Evolutionary conservation across 306 rosid species (phyloP).

Genomic region (Luffa acutangula): DNA sequence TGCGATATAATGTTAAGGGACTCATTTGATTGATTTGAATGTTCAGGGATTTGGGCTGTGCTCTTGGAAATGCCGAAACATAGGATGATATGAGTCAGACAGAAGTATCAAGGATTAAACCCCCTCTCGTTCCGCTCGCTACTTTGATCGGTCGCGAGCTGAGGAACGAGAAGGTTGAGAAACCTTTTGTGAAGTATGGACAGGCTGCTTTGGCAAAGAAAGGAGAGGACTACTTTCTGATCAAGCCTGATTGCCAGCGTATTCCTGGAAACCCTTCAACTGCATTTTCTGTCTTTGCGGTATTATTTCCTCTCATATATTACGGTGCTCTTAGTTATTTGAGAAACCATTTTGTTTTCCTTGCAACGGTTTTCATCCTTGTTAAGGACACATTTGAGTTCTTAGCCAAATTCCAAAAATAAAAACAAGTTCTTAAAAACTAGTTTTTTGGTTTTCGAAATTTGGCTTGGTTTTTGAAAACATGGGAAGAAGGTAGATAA

Average conservation of each 20-base stretch:
- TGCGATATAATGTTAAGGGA: not conserved
- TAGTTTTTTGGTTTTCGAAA: too few species aligned
- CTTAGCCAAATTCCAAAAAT: too few species aligned
- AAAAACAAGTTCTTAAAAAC: too few species aligned
- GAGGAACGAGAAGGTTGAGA: conserved; percentile 60
- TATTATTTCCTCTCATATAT: conserved; percentile 20
- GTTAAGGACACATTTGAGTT: too few species aligned
- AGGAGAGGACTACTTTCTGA: conserved; percentile 92
- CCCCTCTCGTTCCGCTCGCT: conserved; percentile 72
- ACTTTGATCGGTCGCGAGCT: conserved; percentile 93
- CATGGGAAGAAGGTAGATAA: too few species aligned
- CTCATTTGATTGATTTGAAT: conserved; percentile 1
- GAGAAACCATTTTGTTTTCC: not conserved
- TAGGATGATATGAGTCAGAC: conserved; percentile 59
- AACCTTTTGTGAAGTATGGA: conserved; percentile 79
- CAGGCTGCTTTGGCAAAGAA: conserved; percentile 98
- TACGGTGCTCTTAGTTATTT: not conserved
- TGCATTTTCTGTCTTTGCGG: conserved; percentile 86
- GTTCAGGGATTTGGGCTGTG: conserved; percentile 17
- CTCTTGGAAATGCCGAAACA: conserved; percentile 28
- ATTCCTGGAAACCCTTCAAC: conserved; percentile 67
- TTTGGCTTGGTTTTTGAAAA: too few species aligned
- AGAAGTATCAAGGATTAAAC: conserved; percentile 45
- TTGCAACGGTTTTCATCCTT: too few species aligned
- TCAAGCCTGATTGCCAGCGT: conserved; percentile 69